Evolutionary conservation across 495 filamentous ascomycete genomes (phyloP).

Genomic region (Recurvomyces mirabilis): DNA sequence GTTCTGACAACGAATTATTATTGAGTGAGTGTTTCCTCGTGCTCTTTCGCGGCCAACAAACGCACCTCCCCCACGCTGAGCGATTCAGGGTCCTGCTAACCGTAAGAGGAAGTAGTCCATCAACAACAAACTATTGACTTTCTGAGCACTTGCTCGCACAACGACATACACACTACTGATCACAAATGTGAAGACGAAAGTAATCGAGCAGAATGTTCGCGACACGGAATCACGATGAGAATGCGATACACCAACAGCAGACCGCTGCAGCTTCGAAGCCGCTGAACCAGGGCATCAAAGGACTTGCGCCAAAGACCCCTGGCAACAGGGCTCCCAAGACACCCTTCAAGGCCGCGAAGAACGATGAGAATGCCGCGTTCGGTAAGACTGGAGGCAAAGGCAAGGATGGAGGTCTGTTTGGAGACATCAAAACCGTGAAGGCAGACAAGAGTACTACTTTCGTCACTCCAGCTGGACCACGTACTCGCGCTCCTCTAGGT

Average conservation of each 20-base stretch:
- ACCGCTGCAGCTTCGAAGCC: constrained; percentile 68
- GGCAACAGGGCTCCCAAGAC: constrained; percentile 68
- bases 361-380: constrained; percentile 76
- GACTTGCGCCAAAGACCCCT: constrained; percentile 66
- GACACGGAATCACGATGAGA: constrained; percentile 73
- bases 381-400: constrained; percentile 52
- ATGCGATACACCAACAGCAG: constrained; percentile 66
- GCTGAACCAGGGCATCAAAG: constrained; percentile 53
- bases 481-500: constrained; percentile 70
- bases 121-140: too few relatives aligned
- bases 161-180: background rate
- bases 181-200: background rate
- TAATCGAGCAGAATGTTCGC: constrained; percentile 52
- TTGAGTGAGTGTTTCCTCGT: too few relatives aligned
- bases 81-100: background rate
- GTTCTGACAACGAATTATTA: too few relatives aligned
- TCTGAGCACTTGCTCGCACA: too few relatives aligned
- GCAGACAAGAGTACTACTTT: constrained; percentile 53
- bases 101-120: constrained; percentile 3
- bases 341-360: constrained; percentile 68
- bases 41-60: too few relatives aligned
- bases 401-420: constrained; percentile 40
- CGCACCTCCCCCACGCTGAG: background rate
- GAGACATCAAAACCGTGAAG: constrained; percentile 34
- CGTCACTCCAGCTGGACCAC: constrained; percentile 65